Conservation (phyloP, 768 basidiomycete species). For the Termitomyces sp. region DNA sequence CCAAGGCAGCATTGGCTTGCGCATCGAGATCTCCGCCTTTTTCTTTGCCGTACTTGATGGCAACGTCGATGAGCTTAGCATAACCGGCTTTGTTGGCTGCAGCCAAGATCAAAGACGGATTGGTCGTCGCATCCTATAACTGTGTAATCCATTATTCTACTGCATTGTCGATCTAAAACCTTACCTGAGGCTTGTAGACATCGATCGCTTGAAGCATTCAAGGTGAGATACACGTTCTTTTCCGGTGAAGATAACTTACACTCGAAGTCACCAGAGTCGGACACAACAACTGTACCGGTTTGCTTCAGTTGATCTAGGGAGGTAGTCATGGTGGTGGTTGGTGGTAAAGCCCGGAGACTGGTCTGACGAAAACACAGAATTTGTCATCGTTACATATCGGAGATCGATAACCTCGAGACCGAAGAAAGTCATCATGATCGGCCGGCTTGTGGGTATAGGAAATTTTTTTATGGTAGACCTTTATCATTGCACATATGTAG, state of each 20-base stretch:
- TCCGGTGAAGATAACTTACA: slow-evolving; percentile 33
- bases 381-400: slow-evolving; percentile 9
- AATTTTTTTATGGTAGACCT: no score
- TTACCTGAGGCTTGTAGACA: slow-evolving; percentile 90
- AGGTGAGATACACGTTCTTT: slow-evolving; percentile 11
- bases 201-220: slow-evolving; percentile 64
- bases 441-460: background rate
- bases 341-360: slow-evolving; percentile 3
- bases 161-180: background rate
- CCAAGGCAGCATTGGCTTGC: slow-evolving; percentile 75
- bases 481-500: no score
- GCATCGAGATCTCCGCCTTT: slow-evolving; percentile 76
- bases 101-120: slow-evolving; percentile 91
- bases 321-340: slow-evolving; percentile 57
- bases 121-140: slow-evolving; percentile 93
- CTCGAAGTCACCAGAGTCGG: slow-evolving; percentile 96
- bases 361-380: slow-evolving; percentile 6
- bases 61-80: slow-evolving; percentile 69
- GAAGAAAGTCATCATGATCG: background rate
- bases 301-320: slow-evolving; percentile 83
- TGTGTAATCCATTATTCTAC: background rate
- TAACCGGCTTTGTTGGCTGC: slow-evolving; percentile 89
- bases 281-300: slow-evolving; percentile 93
- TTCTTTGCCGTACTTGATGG: slow-evolving; percentile 67
- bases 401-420: slow-evolving; percentile 9